Percentiles rank a stretch among this genome's conserved stretches.
Conservation (phyloP, 345 rosid genomes). For the Trapa bicornis region DNA sequence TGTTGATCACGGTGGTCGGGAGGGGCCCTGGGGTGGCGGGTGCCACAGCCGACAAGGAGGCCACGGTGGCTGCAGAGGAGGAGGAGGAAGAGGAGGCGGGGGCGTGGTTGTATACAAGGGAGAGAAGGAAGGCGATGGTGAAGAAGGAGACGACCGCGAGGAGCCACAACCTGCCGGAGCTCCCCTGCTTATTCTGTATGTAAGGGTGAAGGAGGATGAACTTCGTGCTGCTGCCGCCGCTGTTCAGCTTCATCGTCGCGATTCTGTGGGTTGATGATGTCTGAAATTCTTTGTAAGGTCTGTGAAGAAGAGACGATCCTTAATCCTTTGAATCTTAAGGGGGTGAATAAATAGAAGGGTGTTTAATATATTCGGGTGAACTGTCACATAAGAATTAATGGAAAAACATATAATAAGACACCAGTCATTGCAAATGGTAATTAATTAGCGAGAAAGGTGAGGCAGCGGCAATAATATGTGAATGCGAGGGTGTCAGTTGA, state of each 20-base stretch:
- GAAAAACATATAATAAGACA: background rate
- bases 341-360: background rate
- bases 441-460: too few relatives aligned
- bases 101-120: conserved; percentile 47
- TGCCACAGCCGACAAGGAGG: conserved; percentile 6
- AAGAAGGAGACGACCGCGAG: conserved; percentile 71
- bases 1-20: conserved; percentile 50
- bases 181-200: conserved; percentile 62
- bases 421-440: too few relatives aligned
- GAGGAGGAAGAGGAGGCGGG: conserved; percentile 15
- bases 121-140: conserved; percentile 64
- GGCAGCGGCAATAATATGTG: too few relatives aligned
- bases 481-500: too few relatives aligned
- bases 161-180: conserved; percentile 64
- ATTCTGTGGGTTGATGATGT: conserved; percentile 4
- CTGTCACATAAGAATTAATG: too few relatives aligned
- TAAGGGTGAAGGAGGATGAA: conserved; percentile 89
- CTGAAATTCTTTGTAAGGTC: conserved; percentile 19
- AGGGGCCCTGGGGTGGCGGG: conserved; percentile 15
- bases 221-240: conserved; percentile 67
- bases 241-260: conserved; percentile 28
- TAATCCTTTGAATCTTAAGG: background rate
- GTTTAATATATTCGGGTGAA: background rate
- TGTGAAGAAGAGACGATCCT: background rate
- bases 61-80: conserved; percentile 12